Base-by-base conservation (phyloP, 2,329 filamentous ascomycete genomes). In the Raffaelea ambrosiae region DNA sequence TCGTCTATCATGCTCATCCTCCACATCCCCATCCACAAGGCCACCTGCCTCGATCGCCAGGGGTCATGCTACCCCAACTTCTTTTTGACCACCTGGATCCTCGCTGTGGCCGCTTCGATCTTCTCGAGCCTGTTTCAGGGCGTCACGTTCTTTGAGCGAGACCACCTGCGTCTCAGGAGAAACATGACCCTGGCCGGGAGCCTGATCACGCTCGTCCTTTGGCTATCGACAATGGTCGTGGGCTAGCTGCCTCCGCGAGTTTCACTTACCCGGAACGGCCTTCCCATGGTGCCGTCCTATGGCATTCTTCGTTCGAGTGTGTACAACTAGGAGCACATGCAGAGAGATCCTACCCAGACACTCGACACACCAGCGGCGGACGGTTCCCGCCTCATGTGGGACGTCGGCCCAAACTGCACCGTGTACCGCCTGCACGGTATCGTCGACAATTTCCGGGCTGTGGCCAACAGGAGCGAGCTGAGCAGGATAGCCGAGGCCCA, bases 11-110 rank as follows among this genome's bases (percentile, higher is more conserved):
- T 51, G 51, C 40, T 53, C 7, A 16, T 22, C 21, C 5, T 48
- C 11, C 53, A 54, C 29, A 39, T 50, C 9, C 51, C 53, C 3
- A 10, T 54, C 5, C 48, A 49, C 38, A 47, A 20, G 9, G 45
- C 20, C 39, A 43, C 18, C 20, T 53, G 44, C 5, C n/a, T n/a
- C n/a, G 4, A 14, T 13, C 26, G 22, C 20, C 5, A n/a, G 11
- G 20, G 20, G 5, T 3, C 10, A 0, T 54, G 53, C 47, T 49
- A 53, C n/a, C 48, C 51, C 43, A 54, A 53, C 40, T 54, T 54
- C 21, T 54, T 53, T 38, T 5, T 48, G 3, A 46, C 49, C 4
- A 51, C 51, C 16, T 54, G 49, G 53, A 14, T 50, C 16, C 21
- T 50, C 13, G 21, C 40, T 3, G 43, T 53, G 21, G 31, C 14